phyloP scores from a whole-genome alignment of 2,329 filamentous ascomycete genomes.

The Monilinia polystroma region DNA sequence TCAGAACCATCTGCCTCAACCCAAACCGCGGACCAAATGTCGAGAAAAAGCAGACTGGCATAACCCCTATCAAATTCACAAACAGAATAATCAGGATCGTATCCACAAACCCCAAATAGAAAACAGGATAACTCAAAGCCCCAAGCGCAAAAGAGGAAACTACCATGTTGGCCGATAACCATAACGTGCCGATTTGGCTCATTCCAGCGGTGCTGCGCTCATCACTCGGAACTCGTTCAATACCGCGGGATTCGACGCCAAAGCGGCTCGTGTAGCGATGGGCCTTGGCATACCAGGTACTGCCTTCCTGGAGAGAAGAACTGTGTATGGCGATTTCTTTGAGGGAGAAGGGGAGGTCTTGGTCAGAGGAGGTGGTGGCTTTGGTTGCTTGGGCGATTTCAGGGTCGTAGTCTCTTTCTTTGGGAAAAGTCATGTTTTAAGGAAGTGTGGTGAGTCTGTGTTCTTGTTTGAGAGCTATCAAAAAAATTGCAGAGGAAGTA shows the following conservation, averaged over 20 bases:
- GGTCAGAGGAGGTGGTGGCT: constrained; percentile 3
- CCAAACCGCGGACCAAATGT: constrained; percentile 74
- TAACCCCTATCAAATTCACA: constrained; percentile 71
- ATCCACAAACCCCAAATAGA: constrained; percentile 70
- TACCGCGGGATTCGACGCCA: constrained; percentile 71
- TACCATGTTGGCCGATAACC: constrained; percentile 77
- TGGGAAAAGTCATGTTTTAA: constrained; percentile 1
- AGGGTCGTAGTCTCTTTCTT: constrained; percentile 9
- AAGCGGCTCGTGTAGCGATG: constrained; percentile 64
- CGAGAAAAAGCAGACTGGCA: constrained; percentile 74
- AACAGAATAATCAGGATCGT: constrained; percentile 70
- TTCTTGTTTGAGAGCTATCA: background rate
- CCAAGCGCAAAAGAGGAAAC: constrained; percentile 76
- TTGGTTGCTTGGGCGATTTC: constrained; percentile 17
- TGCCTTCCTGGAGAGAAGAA: constrained; percentile 58
- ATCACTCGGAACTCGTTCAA: constrained; percentile 70
- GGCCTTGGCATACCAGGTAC: constrained; percentile 55
- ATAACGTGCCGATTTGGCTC: constrained; percentile 68
- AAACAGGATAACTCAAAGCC: constrained; percentile 65
- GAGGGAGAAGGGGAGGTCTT: background rate
- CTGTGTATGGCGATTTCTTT: constrained; percentile 47
- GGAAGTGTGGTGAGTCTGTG: too few species aligned
- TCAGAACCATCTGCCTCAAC: constrained; percentile 77
- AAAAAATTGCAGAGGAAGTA: background rate
- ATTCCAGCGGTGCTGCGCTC: constrained; percentile 66